These are phyloP conservation scores for Pichia sp. DNA, from an alignment of 1,139 yeast species.

Conservation along the genomic window DNA sequence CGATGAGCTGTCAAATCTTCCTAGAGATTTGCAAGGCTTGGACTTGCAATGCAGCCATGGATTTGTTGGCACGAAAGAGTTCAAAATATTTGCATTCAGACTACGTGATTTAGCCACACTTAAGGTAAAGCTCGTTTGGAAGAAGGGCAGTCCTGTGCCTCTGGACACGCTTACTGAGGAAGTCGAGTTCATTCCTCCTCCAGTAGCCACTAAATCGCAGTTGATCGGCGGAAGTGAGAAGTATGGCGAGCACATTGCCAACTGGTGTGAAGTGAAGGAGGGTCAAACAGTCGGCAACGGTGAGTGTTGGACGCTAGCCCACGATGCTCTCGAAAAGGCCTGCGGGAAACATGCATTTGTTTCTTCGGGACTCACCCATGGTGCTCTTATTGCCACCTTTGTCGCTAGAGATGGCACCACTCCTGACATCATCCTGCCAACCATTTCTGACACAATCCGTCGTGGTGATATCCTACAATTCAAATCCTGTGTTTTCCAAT, in stretches of 20 bases:
- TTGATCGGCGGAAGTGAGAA: slow-evolving; percentile 40
- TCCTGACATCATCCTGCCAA: slow-evolving; percentile 28
- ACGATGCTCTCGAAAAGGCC: slow-evolving; percentile 55
- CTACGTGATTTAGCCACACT: slow-evolving; percentile 50
- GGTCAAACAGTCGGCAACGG: slow-evolving; percentile 64
- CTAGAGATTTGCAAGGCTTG: slow-evolving; percentile 38
- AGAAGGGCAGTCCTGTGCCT: slow-evolving; percentile 30
- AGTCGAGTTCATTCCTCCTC: slow-evolving; percentile 48
- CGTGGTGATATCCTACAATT: slow-evolving; percentile 49
- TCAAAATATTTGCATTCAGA: slow-evolving; percentile 37
- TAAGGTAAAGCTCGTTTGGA: slow-evolving; percentile 48
- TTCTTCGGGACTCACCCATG: slow-evolving; percentile 53
- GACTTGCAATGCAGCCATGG: slow-evolving; percentile 38
- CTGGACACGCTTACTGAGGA: slow-evolving; percentile 31
- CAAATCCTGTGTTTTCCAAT: slow-evolving; percentile 42
- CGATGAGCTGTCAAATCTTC: slow-evolving; percentile 32
- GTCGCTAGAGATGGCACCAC: slow-evolving; percentile 23
- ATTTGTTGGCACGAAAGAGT: slow-evolving; percentile 27
- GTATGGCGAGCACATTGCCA: slow-evolving; percentile 55
- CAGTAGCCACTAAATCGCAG: slow-evolving; percentile 39
- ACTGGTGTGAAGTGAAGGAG: slow-evolving; percentile 55
- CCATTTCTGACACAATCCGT: slow-evolving; percentile 33
- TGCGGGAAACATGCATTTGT: slow-evolving; percentile 63
- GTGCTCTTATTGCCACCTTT: slow-evolving; percentile 48
- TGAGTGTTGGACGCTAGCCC: slow-evolving; percentile 78